Evolutionary conservation across 495 filamentous ascomycete genomes (phyloP), one percentile per base, ranked within the genome.

Genomic region (Tuber calosporum): DNA sequence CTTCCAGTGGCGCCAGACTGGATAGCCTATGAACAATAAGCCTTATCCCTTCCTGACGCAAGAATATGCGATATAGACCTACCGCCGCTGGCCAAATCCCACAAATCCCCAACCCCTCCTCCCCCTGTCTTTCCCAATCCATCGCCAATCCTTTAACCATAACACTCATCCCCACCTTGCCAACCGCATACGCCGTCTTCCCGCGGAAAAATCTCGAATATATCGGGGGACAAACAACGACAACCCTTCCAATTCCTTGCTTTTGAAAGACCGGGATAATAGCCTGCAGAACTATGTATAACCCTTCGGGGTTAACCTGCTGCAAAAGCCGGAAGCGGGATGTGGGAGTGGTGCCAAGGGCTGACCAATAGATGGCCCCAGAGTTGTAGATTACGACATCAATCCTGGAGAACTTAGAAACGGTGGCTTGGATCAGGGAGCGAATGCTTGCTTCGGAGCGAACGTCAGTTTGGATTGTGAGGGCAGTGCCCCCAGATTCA

Each of bases 131-230:
- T 73, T 88, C 84, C 80, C 92, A 92, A 79, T 96, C 93, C 90
- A 95, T 92, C 3, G 89, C 93, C 36, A 96, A 82, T 4, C 92
- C 93, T 77, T 91, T 92, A 0, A 90, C 91, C 48, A 96, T 79
- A 22, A 94, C 90, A 81, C 87, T 90, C 93, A 96, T 96, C 22
- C 85, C 91, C 22, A 94, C 88, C 80, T 96, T 96, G 69, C 91
- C 91, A 85, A 95, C 90, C 0, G 93, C 92, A 83, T 96, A 96
- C 26, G 90, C 91, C 1, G 91, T 92, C 86, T 96, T 96, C 15
- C 93, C 93, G 4, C 91, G 82, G 79, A 94, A 94, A 81, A 96
- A 96, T 26, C 93, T 85, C 67, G 87, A 90, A 78, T 96, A 96
- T 72, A 96, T 93, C 0, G 93, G 93, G 66, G 93, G 93, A 73